Percentiles rank a stretch among this genome's conserved stretches.
These are phyloP conservation scores for Fusarium penzigii DNA, from an alignment of 2,329 filamentous ascomycete species.

Conservation along the genomic window DNA sequence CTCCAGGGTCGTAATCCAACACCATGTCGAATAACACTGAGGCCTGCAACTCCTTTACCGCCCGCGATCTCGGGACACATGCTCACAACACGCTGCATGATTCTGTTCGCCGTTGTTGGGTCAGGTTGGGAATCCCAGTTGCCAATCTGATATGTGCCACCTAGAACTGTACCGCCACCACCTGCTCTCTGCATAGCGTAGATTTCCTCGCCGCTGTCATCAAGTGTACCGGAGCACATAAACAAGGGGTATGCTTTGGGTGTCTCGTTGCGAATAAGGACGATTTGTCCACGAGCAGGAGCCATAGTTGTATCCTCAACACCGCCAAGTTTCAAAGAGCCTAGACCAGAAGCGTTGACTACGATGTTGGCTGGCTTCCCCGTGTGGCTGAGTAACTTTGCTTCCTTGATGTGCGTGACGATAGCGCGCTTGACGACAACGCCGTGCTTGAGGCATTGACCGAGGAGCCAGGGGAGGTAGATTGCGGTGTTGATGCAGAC, in stretches of 20 bases:
- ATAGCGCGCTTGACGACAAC: slow-evolving; percentile 54
- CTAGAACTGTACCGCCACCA: slow-evolving; percentile 73
- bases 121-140: slow-evolving; percentile 76
- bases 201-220: slow-evolving; percentile 65
- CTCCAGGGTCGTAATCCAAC: slow-evolving; percentile 74
- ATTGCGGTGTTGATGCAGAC: slow-evolving; percentile 71
- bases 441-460: slow-evolving; percentile 64
- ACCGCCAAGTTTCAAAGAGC: slow-evolving; percentile 65
- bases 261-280: slow-evolving; percentile 73
- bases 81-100: slow-evolving; percentile 70
- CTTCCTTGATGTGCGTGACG: slow-evolving; percentile 62
- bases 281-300: slow-evolving; percentile 70
- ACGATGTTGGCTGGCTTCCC: slow-evolving; percentile 58
- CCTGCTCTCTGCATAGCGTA: slow-evolving; percentile 77
- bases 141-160: slow-evolving; percentile 72
- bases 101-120: slow-evolving; percentile 68
- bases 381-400: slow-evolving; percentile 55
- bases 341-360: slow-evolving; percentile 71
- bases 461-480: slow-evolving; percentile 70
- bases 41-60: slow-evolving; percentile 64
- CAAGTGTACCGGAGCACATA: slow-evolving; percentile 66
- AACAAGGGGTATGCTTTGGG: slow-evolving; percentile 54
- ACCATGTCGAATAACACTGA: slow-evolving; percentile 74
- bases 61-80: slow-evolving; percentile 60
- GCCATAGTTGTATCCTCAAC: slow-evolving; percentile 65